Conservation (phyloP, 495 filamentous ascomycete genomes). For the Chaetomidium leptoderma region DNA sequence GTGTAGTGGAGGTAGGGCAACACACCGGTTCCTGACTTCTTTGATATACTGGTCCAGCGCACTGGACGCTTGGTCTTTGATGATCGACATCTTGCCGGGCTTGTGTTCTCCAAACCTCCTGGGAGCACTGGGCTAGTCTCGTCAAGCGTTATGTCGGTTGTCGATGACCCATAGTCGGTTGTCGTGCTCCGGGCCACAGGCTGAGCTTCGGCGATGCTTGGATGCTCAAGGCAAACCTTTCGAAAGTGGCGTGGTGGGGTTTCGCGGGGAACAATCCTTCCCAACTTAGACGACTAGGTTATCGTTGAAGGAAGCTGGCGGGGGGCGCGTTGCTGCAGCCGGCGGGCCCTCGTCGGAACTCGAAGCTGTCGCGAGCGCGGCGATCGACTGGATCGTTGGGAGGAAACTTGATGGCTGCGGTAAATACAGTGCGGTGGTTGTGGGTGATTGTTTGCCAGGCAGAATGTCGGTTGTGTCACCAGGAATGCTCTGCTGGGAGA, state of each 20-base stretch:
- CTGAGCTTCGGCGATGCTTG: not conserved
- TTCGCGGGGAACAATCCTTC: not conserved
- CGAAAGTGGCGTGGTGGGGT: not conserved
- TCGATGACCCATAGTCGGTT: conserved; percentile 33
- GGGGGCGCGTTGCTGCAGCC: not conserved
- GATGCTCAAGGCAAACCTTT: not conserved
- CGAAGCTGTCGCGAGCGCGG: not conserved
- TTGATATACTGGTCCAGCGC: conserved; percentile 34
- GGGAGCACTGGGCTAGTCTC: conserved; percentile 22
- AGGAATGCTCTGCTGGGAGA: not conserved
- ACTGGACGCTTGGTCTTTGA: conserved; percentile 29
- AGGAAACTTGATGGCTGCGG: not conserved
- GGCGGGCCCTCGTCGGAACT: not conserved
- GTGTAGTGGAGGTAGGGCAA: not conserved
- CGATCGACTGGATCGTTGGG: not conserved
- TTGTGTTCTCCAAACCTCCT: conserved; percentile 9
- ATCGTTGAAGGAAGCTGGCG: not conserved
- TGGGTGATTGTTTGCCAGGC: not conserved
- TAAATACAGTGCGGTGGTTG: not conserved
- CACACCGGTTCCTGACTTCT: conserved; percentile 34
- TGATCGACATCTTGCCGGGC: conserved; percentile 29
- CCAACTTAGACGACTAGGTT: not conserved
- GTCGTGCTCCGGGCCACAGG: conserved; percentile 1
- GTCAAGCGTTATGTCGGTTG: conserved; percentile 25
- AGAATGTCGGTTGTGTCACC: not conserved